Evolutionary conservation across 1,139 yeast genomes (phyloP), one percentile per base, ranked within the genome.

Genomic region (Candida neerlandica): DNA sequence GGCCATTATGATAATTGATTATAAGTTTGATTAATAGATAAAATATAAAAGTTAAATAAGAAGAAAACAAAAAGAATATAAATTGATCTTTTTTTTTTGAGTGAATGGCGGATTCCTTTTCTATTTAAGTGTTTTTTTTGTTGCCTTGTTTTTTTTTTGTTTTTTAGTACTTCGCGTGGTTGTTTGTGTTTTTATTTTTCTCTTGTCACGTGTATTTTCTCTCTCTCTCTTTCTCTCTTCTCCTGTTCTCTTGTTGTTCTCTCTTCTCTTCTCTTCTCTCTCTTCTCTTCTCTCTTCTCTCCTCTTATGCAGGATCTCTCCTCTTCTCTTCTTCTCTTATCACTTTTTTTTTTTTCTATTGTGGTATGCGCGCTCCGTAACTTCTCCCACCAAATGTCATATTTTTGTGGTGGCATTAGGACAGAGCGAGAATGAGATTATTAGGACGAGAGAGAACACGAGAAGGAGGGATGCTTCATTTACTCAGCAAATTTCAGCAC

Each of bases 1-100:
- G 69, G 97, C 96, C 98, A 92, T 92, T 81, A 55, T 76, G 46
- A 50, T 29, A 29, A 12, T 29, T 29, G 11, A 29, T 29, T 29
- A n/a, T n/a, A 29, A 39, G 32, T 23, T 44, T 60, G 55, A 56
- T 53, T 48, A 21, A 40, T 45, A 39, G 35, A 15, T 27, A 16
- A 40, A 16, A 41, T 32, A 37, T 11, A 26, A 14, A 16, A 33
- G 29, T 19, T 30, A 47, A 50, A 37, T 48, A 41, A 41, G 35
- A 45, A 30, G 18, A 11, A 49, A 43, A 45, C 46, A 43, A 43
- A 41, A 41, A 45, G 42, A 30, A 43, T 21, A 43, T 21, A 23
- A 3, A 27, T 14, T 32, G 14, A 27, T 39, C 2, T 7, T 18
- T 29, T 18, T 23, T 45, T 45, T 40, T 45, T 40, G 29, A 10